Base-by-base conservation (phyloP, 192 early-diverging fungal species). In the Coemansia sp. region DNA sequence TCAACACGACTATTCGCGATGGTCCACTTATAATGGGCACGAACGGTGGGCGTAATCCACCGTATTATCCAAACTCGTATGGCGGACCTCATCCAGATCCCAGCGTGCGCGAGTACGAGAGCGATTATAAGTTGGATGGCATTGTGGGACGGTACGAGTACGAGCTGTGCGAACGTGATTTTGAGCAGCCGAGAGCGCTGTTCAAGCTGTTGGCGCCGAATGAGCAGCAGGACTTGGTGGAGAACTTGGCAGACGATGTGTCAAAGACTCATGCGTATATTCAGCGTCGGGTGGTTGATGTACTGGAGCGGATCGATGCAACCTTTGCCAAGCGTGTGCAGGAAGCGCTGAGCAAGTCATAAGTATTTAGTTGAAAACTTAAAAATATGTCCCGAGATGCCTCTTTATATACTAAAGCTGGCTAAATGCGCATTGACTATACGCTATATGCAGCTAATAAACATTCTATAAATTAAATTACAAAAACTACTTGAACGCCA, bases 1-100 rank as follows among this genome's bases (percentile, higher is more conserved):
- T 85, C 56, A 55, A 66, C 55, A 87, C 88, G 81, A 85, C 89
- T 59, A 87, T 88, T 70, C 86, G 90, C 64, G 90, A 88, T 60
- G 90, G 90, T 8, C 56, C 60, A 56, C 86, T 88, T 83, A 39
- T 64, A 15, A 58, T 83, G 35, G 67, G 69, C 58, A 71, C 76
- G 60, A 88, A 88, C 61, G 79, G 84, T 35, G 88, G 87, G 23
- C 54, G 86, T 27, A 70, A 68, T 38, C 83, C 85, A 51, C 86
- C 87, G 79, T 90, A 87, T 67, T 82, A 86, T 67, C 85, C 84
- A 59, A 87, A 83, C 72, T 84, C 84, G 62, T 83, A 79, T 71
- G 85, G 82, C 66, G 85, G 82, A 10, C 82, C 85, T 11, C 56
- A 64, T 24, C 73, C 85, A 58, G 65, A 51, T 25, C 64, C 35